Percentiles rank a stretch among this genome's conserved stretches.
phyloP scores from a whole-genome alignment of 176 grass and related monocot species.

The Hordeum marinum region DNA sequence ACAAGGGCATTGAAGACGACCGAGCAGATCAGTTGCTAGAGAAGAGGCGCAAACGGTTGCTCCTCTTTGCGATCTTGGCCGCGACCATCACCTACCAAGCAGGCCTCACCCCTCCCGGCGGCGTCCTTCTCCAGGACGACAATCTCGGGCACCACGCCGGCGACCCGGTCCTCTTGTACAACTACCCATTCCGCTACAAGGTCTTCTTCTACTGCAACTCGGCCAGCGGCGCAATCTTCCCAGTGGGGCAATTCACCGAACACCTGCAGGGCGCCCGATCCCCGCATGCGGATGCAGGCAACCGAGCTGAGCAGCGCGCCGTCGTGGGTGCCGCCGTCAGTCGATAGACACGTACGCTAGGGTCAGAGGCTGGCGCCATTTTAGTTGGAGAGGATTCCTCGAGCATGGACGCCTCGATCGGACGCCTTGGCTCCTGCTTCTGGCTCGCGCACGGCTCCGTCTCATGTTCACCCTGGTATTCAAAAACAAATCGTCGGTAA shows the following conservation, averaged over 20 bases:
- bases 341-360: too few species aligned
- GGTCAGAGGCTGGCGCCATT: not conserved
- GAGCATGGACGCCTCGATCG: not conserved
- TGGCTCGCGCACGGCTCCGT: not conserved
- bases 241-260: not conserved
- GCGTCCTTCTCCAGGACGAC: not conserved
- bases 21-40: not conserved
- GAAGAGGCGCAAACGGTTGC: not conserved
- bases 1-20: not conserved
- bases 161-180: not conserved
- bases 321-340: too few species aligned
- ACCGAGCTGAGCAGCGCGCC: too few species aligned
- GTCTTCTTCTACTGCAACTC: slow-evolving; percentile 37
- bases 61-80: slow-evolving; percentile 19
- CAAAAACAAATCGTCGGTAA: too few species aligned
- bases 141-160: not conserved
- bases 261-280: not conserved
- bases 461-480: not conserved
- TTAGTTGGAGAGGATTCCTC: not conserved
- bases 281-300: too few species aligned
- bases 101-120: slow-evolving; percentile 19
- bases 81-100: slow-evolving; percentile 32
- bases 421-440: not conserved
- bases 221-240: not conserved
- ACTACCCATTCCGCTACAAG: not conserved